phyloP scores from a whole-genome alignment of 768 basidiomycete genomes.

The Hysterangium stoloniferum region DNA sequence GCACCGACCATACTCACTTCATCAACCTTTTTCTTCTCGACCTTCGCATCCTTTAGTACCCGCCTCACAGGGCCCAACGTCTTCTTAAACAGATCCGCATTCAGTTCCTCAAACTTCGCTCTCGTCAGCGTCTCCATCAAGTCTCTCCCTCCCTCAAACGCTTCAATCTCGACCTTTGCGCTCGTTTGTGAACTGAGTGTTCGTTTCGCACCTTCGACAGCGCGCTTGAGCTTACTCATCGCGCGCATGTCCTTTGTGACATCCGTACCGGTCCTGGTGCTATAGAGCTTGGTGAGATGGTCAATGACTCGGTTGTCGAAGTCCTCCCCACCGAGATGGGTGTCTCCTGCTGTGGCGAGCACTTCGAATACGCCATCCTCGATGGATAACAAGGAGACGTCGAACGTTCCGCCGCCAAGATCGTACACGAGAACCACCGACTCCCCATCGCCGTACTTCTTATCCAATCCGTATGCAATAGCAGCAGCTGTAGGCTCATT shows the following conservation, averaged over 20 bases:
- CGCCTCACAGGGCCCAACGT: slow-evolving; percentile 48
- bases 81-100: slow-evolving; percentile 46
- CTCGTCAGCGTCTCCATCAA: slow-evolving; percentile 42
- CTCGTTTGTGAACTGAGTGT: slow-evolving; percentile 40
- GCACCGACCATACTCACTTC: slow-evolving; percentile 26
- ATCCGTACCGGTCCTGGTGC: slow-evolving; percentile 37
- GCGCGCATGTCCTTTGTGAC: slow-evolving; percentile 36
- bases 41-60: slow-evolving; percentile 43
- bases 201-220: slow-evolving; percentile 47
- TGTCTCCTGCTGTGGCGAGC: slow-evolving; percentile 34
- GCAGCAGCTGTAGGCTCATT: slow-evolving; percentile 51
- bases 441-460: slow-evolving; percentile 36
- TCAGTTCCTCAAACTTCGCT: slow-evolving; percentile 47
- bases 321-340: slow-evolving; percentile 37
- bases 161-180: slow-evolving; percentile 41
- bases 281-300: slow-evolving; percentile 40
- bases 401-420: slow-evolving; percentile 35
- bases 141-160: slow-evolving; percentile 44
- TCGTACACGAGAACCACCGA: slow-evolving; percentile 35
- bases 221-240: slow-evolving; percentile 46
- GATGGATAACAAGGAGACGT: slow-evolving; percentile 33
- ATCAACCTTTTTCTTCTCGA: slow-evolving; percentile 43
- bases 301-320: slow-evolving; percentile 40
- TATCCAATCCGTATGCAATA: slow-evolving; percentile 42
- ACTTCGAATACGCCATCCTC: slow-evolving; percentile 33